phyloP scores from a whole-genome alignment of 495 filamentous ascomycete genomes.

The Lepraria neglecta region DNA sequence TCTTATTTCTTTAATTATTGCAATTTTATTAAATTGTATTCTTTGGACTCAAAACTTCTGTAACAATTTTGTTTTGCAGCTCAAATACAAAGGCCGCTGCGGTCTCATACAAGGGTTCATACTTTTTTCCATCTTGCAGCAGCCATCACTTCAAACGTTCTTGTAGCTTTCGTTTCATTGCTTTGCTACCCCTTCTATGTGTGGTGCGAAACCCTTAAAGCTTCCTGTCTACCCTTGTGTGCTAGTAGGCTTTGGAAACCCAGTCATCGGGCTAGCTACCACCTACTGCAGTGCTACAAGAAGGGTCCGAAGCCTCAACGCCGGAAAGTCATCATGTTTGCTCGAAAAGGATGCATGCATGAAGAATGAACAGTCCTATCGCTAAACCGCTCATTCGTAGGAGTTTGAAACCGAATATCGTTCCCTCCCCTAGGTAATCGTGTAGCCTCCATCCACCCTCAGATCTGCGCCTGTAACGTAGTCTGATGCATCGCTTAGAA shows the following conservation, averaged over 20 bases:
- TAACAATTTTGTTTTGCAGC: too few relatives aligned
- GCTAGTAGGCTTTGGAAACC: too few relatives aligned
- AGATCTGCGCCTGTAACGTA: conserved; percentile 91
- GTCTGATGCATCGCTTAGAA: conserved; percentile 74
- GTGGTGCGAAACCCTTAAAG: not conserved
- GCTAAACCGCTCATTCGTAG: not conserved
- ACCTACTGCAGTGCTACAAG: not conserved
- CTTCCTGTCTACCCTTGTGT: not conserved
- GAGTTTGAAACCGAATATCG: not conserved
- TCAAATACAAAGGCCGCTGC: not conserved
- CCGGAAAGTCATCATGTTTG: conserved; percentile 4
- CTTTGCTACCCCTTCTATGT: conserved; percentile 1
- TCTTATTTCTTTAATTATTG: too few relatives aligned
- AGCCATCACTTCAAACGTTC: too few relatives aligned
- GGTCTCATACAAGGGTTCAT: not conserved
- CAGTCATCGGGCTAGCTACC: not conserved
- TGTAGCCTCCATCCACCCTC: conserved; percentile 88
- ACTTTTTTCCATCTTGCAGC: not conserved
- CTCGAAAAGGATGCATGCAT: not conserved
- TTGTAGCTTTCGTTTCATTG: conserved; percentile 1
- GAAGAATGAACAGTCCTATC: not conserved
- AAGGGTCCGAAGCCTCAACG: not conserved
- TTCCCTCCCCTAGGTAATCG: conserved; percentile 52
- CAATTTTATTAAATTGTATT: too few relatives aligned
- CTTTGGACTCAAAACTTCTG: too few relatives aligned